Evolutionary conservation across 306 rosid species (phyloP), one percentile per base, ranked within the genome.

Genomic region (cucumber (Cucumis sativus)): DNA sequence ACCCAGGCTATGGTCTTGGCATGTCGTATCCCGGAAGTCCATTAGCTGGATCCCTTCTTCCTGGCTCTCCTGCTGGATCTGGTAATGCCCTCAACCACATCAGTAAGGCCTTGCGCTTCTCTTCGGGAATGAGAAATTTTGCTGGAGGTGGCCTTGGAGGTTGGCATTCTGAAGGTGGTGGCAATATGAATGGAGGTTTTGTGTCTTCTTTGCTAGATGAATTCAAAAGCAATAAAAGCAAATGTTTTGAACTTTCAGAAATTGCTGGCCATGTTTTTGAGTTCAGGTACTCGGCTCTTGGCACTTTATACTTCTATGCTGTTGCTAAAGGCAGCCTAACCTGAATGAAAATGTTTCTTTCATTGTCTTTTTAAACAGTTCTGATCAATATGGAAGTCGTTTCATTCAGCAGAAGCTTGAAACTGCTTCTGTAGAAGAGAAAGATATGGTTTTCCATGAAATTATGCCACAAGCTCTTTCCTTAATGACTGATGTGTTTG

Each of bases 351-450:
- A 52, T 54, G 30, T 61, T 66, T 82, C 25, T 47, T 9, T 73
- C 56, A 15, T 76, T 7, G 0, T 45, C 73, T 54, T 80, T 78
- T 77, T 18, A 60, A 85, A 79, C 88, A 94, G 98, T 80, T 92
- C 93, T 9, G 97, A 94, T 84, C 98, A 94, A 82, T 94, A 94
- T 70, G 98, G 96, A 58, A 94, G 98, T 80, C 96, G 92, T 47
- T 94, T 94, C 77, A 94, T 94, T 77, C 98, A 94, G 45, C 98
- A 93, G 82, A 93, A 93, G 82, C 97, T 93, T 58, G 98, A 96
- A 81, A 92, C 93, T 57, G 98, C 99, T 56, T 87, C 94, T 1
- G 45, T 72, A 0, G 99, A 96, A 77, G 99, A 96, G 76, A 96
- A 92, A 85, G 89, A 85, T 87, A 96, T 91, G 96, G 96, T 96